Evolutionary conservation across 139 green algal species (phyloP), one percentile per base, ranked within the genome.

Genomic region (Diplosphaera chodatii): DNA sequence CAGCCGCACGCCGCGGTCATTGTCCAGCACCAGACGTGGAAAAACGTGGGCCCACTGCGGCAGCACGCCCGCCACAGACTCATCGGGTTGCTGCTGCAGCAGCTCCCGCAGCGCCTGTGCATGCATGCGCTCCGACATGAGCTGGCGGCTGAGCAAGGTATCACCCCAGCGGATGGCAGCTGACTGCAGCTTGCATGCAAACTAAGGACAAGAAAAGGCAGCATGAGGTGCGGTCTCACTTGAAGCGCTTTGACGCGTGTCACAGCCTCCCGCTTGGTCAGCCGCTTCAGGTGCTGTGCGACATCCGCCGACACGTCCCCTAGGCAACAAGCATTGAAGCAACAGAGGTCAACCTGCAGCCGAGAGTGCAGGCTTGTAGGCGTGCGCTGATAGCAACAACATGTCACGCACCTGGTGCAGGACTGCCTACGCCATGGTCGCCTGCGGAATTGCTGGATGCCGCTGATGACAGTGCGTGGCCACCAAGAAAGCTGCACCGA

Each of bases 221-320:
- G n/a, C n/a, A n/a, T n/a, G n/a, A n/a, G n/a, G n/a, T n/a, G n/a
- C n/a, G n/a, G n/a, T n/a, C n/a, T n/a, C n/a, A 83, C 85, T 82
- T 93, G 82, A 75, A 96, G 80, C 1, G 91, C 91, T 59, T 96
- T 96, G 32, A 89, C 72, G 75, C 91, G 92, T 6, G 91, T 96
- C 40, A 76, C 91, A 15, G 86, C 67, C 71, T 97, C 89, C 0
- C 77, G 72, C 72, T 97, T 97, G 15, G 80, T 78, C 30, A 97
- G 74, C 64, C 89, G 86, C 40, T 85, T 81, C 66, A 97, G 72
- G 70, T 85, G 84, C 70, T 90, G 84, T 3, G 85, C 79, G 0
- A 92, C 63, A 59, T 96, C 90, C 4, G 77, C 78, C 68, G 92
- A 85, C 32, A 91, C 33, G 8, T 89, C 79, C 18, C 55, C 65